Base-by-base conservation (phyloP, 208 protist genomes). In the Trypanosoma theileri region DNA sequence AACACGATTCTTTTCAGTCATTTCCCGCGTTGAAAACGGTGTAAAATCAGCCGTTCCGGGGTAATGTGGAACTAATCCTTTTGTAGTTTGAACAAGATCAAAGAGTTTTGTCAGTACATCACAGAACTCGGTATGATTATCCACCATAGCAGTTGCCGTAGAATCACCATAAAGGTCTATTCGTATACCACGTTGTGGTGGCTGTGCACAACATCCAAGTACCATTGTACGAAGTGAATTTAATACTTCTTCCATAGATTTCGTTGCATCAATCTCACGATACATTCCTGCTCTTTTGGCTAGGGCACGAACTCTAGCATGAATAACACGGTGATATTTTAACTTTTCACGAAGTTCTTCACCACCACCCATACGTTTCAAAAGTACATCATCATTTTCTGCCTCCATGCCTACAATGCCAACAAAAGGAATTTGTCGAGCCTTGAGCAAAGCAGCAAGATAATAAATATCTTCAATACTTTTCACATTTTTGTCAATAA, bases 401-500 rank as follows among this genome's bases (percentile, higher is more conserved):
- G 66, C 76, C 59, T 92, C 89, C 80, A 95, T 79, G 12, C 89
- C 89, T 6, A 95, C 72, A 58, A 95, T 87, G 24, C 89, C 89
- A 22, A 91, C 85, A 77, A 95, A 91, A 14, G 84, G 82, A 51
- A 95, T 89, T 45, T 73, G 73, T 72, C 86, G 86, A 14, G 79
- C 73, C 51, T 80, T 75, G 24, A 95, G 86, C 45, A 95, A 79
- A n/a, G 80, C 80, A 48, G 69, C 85, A 14, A 95, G 75, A 66
- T 92, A 95, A 66, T 87, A 92, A 11, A 95, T 66, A 52, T 95
- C 89, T 69, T 95, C 89, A 53, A 91, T 87, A 40, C 82, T 80
- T 62, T 90, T 91, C 71, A 84, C 88, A 75, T 95, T 92, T 69
- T 95, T 95, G 73, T 95, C 89, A 63, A 95, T 91, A 41, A 95